Evolutionary conservation across 2,329 filamentous ascomycete genomes (phyloP).

Genomic region (Hypoxylon sp.): DNA sequence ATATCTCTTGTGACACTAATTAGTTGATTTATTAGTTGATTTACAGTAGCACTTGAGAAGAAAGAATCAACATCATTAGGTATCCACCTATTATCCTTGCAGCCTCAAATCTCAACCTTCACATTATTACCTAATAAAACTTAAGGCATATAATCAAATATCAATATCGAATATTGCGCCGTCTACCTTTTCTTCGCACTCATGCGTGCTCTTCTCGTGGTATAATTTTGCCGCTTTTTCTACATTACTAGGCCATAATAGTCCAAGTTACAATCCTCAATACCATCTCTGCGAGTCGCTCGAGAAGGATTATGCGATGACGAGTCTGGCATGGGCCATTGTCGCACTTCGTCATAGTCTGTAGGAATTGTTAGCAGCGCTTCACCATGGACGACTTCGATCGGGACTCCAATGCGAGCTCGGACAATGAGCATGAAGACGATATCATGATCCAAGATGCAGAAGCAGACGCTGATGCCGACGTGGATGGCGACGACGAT

Average conservation of each 20-base stretch:
- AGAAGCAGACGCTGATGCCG: conserved; percentile 47
- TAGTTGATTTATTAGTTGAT: too few relatives aligned
- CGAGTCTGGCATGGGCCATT: neutral
- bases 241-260: neutral
- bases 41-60: too few relatives aligned
- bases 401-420: conserved; percentile 58
- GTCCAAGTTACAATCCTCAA: neutral
- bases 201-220: neutral
- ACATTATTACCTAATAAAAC: neutral
- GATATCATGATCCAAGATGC: conserved; percentile 51
- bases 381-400: conserved; percentile 57
- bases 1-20: too few relatives aligned
- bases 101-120: neutral
- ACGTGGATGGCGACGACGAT: conserved; percentile 53
- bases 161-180: neutral
- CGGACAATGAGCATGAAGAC: conserved; percentile 62
- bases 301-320: neutral
- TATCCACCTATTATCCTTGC: too few relatives aligned
- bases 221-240: neutral
- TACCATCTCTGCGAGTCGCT: neutral
- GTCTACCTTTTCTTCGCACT: neutral
- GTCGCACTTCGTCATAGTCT: conserved; percentile 3
- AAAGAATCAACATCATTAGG: too few relatives aligned
- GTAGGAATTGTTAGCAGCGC: conserved; percentile 2
- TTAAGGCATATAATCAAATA: too few relatives aligned